Base-by-base conservation (phyloP, 78 protist species). In the Diacronema lutheri region DNA sequence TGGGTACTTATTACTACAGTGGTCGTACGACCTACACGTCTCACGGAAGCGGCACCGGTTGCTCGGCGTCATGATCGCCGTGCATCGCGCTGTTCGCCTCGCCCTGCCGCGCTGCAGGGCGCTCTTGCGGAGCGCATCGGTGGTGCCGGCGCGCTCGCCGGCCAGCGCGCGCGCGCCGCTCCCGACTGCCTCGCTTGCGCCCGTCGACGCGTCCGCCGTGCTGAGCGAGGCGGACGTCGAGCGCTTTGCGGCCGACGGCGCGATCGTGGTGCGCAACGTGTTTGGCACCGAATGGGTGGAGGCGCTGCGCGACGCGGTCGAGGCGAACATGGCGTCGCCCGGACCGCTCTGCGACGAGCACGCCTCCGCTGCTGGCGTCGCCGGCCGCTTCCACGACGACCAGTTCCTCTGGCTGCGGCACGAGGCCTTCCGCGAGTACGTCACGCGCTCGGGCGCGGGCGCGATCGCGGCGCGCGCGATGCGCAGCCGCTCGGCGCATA, bases 291-390 rank as follows among this genome's bases (percentile, higher is more conserved):
- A 1, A 13, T 71, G 79, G 79, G 58, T 71, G 38, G 58, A 71
- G 50, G 21, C 55, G 40, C 56, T 71, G 12, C 79, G 79, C 57
- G 79, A 1, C 1, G 79, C 26, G 10, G 79, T 35, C 21, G 79
- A 71, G 79, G 26, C 3, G 10, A 71, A 71, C 79, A 56, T 71
- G 26, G 16, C 58, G 29, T 13, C 40, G 3, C 79, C 79, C 0
- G 79, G 79, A 12, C 79, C 79, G 33, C 58, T 71, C 26, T 71
- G 79, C 35, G 79, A 71, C 57, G 79, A 71, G 79, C 79, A 71
- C 57, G 79, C 79, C 16, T 4, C 35, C 6, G 79, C 79, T 1
- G 41, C n/a, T 5, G 79, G 79, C 46, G 41, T 58, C 23, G 25
- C 33, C 2, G 79, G 79, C 5, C 79, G 79, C 38, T 71, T 71